phyloP scores from a whole-genome alignment of 768 basidiomycete species.

The Tricholoma hemisulphureum region DNA sequence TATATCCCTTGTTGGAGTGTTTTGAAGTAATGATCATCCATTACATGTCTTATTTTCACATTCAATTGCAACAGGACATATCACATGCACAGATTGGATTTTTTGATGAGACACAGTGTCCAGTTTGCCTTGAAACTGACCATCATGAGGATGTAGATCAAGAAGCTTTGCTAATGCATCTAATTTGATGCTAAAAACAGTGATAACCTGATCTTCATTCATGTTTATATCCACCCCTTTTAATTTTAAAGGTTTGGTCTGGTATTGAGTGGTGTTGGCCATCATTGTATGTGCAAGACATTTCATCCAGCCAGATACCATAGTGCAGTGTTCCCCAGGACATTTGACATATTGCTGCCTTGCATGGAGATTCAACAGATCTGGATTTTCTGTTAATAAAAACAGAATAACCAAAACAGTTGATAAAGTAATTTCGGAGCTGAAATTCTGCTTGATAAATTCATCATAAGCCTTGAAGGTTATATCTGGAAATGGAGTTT shows the following conservation, averaged over 20 bases:
- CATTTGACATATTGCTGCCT: conserved; percentile 8
- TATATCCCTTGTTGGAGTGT: conserved; percentile 7
- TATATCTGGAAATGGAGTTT: conserved; percentile 6
- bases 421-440: conserved; percentile 10
- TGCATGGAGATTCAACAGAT: conserved; percentile 15
- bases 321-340: neutral
- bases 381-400: conserved; percentile 9
- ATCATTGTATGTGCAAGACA: conserved; percentile 6
- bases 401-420: conserved; percentile 14
- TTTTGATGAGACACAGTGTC: neutral
- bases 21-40: neutral
- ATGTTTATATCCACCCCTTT: neutral
- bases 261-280: neutral
- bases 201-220: neutral
- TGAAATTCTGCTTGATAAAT: conserved; percentile 10
- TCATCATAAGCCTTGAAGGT: neutral
- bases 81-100: conserved; percentile 1
- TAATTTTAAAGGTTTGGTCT: neutral
- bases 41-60: conserved; percentile 13
- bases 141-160: neutral
- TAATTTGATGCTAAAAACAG: neutral
- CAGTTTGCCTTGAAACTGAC: neutral
- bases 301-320: conserved; percentile 12
- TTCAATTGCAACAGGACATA: conserved; percentile 9
- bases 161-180: neutral